A percentile compares a stretch with the other conserved stretches of the same genome.
These are phyloP conservation scores for Cryptococcus jaspeensis DNA, from an alignment of 1,284 basidiomycete species.

Conservation along the genomic window DNA sequence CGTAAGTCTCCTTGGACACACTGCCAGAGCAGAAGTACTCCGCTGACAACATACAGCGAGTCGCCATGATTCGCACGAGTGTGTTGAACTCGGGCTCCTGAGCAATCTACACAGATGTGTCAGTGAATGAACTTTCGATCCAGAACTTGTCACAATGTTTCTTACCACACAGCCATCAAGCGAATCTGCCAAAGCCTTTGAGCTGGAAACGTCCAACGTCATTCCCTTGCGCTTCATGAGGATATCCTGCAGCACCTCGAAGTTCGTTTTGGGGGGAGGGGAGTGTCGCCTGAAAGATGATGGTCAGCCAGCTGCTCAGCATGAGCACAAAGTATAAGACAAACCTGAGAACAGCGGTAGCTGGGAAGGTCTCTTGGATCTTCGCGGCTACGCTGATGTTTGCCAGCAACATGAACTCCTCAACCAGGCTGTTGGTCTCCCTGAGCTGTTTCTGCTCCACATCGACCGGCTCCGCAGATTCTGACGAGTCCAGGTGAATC, in stretches of 20 bases:
- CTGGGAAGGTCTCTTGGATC: constrained; percentile 93
- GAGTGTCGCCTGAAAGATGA: constrained; percentile 71
- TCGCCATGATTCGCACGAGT: constrained; percentile 97
- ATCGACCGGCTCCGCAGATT: constrained; percentile 92
- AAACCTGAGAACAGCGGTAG: constrained; percentile 83
- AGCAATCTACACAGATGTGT: constrained; percentile 61
- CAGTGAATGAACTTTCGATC: background rate
- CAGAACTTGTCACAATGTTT: constrained; percentile 15
- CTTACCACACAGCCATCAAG: constrained; percentile 82
- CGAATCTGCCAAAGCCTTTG: constrained; percentile 83
- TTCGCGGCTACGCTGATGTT: constrained; percentile 91
- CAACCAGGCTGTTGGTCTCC: constrained; percentile 95
- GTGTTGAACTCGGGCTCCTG: constrained; percentile 89
- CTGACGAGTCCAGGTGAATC: constrained; percentile 87
- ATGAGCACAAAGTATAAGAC: background rate
- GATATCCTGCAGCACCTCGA: constrained; percentile 94
- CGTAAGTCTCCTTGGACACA: constrained; percentile 86
- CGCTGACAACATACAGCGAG: constrained; percentile 95
- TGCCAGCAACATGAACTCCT: constrained; percentile 98
- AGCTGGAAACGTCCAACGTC: constrained; percentile 86
- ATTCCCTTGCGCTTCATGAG: constrained; percentile 81
- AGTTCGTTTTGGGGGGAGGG: constrained; percentile 89
- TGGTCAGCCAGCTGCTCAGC: background rate
- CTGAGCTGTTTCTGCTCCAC: constrained; percentile 92
- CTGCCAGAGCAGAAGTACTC: constrained; percentile 98